Percentiles rank a stretch among this genome's conserved stretches.
Conservation (phyloP, 169 alveolate genomes). For the Cryptosporidium parvum region DNA sequence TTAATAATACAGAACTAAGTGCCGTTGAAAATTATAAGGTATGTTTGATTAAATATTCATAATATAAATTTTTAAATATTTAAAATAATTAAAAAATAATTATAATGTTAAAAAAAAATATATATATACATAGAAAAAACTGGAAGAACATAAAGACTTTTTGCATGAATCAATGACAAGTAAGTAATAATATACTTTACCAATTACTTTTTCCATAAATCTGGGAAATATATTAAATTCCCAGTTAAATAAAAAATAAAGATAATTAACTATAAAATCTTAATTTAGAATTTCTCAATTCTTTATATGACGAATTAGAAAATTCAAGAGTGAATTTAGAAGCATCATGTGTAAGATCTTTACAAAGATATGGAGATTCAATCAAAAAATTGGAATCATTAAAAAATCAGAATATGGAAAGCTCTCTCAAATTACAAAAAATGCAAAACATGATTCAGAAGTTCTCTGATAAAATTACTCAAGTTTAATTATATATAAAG, state of each 20-base stretch:
- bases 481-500: slow-evolving; percentile 5
- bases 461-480: slow-evolving; percentile 52
- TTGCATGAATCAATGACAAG: slow-evolving; percentile 73
- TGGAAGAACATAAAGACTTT: slow-evolving; percentile 34
- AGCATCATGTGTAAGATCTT: slow-evolving; percentile 50
- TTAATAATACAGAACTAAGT: background rate
- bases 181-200: slow-evolving; percentile 3
- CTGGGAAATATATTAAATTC: background rate
- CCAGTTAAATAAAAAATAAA: background rate
- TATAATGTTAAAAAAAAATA: too few relatives aligned
- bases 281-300: slow-evolving; percentile 46
- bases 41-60: background rate
- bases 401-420: slow-evolving; percentile 50
- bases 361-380: slow-evolving; percentile 45
- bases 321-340: slow-evolving; percentile 65
- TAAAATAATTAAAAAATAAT: background rate
- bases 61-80: background rate
- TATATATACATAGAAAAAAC: slow-evolving; percentile 5
- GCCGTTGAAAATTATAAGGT: slow-evolving; percentile 47
- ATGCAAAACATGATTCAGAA: slow-evolving; percentile 51
- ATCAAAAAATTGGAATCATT: slow-evolving; percentile 49
- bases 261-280: background rate
- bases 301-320: slow-evolving; percentile 65
- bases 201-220: background rate
- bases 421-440: slow-evolving; percentile 35